phyloP scores from a whole-genome alignment of 2,329 filamentous ascomycete genomes.

The Colletotrichum spinosum region DNA sequence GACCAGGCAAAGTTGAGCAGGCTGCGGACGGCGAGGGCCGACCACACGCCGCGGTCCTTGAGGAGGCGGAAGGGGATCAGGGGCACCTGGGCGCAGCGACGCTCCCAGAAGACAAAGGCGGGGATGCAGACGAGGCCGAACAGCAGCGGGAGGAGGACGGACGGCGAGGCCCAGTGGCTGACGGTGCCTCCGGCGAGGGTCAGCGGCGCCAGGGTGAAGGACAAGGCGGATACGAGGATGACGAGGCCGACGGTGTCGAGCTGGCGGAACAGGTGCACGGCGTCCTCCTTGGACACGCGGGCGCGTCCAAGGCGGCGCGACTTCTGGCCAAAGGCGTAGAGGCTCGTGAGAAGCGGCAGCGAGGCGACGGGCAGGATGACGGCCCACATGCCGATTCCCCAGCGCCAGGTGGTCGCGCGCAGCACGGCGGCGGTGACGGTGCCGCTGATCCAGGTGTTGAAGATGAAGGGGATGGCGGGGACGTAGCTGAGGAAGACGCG shows the following conservation, averaged over 20 bases:
- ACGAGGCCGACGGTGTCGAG: constrained; percentile 64
- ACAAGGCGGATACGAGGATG: constrained; percentile 58
- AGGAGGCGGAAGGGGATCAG: constrained; percentile 69
- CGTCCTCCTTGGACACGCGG: constrained; percentile 44
- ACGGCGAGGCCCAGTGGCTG: constrained; percentile 61
- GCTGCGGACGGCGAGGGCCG: constrained; percentile 65
- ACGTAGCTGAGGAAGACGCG: constrained; percentile 73
- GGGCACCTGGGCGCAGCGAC: constrained; percentile 57
- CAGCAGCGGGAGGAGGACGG: constrained; percentile 62
- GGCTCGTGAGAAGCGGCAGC: constrained; percentile 60
- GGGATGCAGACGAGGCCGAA: constrained; percentile 62
- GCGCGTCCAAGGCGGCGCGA: constrained; percentile 46
- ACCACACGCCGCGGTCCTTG: constrained; percentile 71
- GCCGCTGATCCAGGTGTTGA: constrained; percentile 74
- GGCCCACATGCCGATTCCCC: constrained; percentile 74
- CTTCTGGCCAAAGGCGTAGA: constrained; percentile 55
- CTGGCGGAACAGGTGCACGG: constrained; percentile 64
- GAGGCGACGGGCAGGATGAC: constrained; percentile 70
- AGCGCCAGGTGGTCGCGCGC: constrained; percentile 64
- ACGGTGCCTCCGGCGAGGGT: constrained; percentile 64
- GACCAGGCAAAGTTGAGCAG: constrained; percentile 66
- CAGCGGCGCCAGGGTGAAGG: constrained; percentile 61
- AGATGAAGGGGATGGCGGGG: constrained; percentile 68
- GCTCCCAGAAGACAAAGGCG: constrained; percentile 66
- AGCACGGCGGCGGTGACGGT: constrained; percentile 65